Conservation (phyloP, 441 rosid species). For the Pelargonium fulgidum region DNA sequence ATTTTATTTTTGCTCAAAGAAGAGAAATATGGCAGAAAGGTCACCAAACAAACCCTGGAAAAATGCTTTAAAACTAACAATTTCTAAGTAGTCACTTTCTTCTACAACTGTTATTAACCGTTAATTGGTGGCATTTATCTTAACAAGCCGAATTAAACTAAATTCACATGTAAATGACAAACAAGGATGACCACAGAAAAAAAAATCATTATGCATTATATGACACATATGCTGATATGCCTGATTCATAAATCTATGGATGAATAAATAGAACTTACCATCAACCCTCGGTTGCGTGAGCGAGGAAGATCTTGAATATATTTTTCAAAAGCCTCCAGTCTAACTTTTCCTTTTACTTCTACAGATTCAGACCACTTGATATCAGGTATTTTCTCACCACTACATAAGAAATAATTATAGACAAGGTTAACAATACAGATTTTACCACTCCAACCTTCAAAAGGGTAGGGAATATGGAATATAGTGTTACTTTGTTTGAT, state of each 20-base stretch:
- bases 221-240: slow-evolving; percentile 9
- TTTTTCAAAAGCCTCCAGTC: slow-evolving; percentile 33
- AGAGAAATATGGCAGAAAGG: not conserved
- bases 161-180: not conserved
- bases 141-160: not conserved
- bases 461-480: not conserved
- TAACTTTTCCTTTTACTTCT: slow-evolving; percentile 39
- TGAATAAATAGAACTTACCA: slow-evolving; percentile 25
- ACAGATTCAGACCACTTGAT: slow-evolving; percentile 28
- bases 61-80: not conserved
- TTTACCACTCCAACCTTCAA: slow-evolving; percentile 6
- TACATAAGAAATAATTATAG: slow-evolving; percentile 20
- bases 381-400: slow-evolving; percentile 36
- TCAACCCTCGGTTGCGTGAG: slow-evolving; percentile 32
- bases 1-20: not conserved
- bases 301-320: slow-evolving; percentile 35
- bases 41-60: not conserved
- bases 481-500: not conserved
- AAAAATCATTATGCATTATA: not conserved
- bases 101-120: slow-evolving; percentile 4
- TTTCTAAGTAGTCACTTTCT: not conserved
- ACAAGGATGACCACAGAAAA: not conserved
- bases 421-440: slow-evolving; percentile 14
- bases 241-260: slow-evolving; percentile 10
- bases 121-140: slow-evolving; percentile 4